These are phyloP conservation scores for Ascochyta koolunga DNA, from an alignment of 2,329 filamentous ascomycete species.

Conservation along the genomic window DNA sequence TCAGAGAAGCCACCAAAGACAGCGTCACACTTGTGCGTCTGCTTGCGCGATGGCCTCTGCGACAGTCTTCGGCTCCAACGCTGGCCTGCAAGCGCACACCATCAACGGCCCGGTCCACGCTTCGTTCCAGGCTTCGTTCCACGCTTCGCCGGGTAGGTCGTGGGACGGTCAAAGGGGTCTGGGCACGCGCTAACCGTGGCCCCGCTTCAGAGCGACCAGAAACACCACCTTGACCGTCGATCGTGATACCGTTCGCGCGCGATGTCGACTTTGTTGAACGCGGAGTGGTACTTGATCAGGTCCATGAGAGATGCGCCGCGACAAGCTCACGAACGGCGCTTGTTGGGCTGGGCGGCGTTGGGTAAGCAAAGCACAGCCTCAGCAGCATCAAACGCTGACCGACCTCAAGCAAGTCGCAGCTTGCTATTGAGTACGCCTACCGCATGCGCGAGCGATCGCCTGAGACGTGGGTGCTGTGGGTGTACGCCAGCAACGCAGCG, in stretches of 20 bases:
- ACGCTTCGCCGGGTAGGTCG: too few species aligned
- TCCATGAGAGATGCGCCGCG: neutral
- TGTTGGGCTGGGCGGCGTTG: too few species aligned
- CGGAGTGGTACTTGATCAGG: neutral
- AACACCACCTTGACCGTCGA: neutral
- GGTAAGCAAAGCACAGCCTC: neutral
- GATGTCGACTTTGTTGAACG: neutral
- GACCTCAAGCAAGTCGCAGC: neutral
- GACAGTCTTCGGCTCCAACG: too few species aligned
- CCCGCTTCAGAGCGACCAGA: neutral
- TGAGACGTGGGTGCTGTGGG: too few species aligned
- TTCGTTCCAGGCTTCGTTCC: too few species aligned
- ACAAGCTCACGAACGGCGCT: neutral
- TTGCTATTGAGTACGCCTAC: neutral
- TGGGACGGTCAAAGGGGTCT: too few species aligned
- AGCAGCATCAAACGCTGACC: neutral
- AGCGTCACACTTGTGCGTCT: too few species aligned
- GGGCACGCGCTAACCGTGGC: neutral
- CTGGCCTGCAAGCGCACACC: too few species aligned
- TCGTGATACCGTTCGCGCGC: neutral
- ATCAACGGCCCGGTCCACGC: too few species aligned
- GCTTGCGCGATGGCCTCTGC: too few species aligned
- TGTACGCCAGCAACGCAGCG: too few species aligned
- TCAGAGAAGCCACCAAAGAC: too few species aligned
- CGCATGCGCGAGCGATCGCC: neutral